A percentile compares a stretch with the other conserved stretches of the same genome.
These are phyloP conservation scores for Calonectria crousiana DNA, from an alignment of 2,329 filamentous ascomycete genomes.

Conservation along the genomic window DNA sequence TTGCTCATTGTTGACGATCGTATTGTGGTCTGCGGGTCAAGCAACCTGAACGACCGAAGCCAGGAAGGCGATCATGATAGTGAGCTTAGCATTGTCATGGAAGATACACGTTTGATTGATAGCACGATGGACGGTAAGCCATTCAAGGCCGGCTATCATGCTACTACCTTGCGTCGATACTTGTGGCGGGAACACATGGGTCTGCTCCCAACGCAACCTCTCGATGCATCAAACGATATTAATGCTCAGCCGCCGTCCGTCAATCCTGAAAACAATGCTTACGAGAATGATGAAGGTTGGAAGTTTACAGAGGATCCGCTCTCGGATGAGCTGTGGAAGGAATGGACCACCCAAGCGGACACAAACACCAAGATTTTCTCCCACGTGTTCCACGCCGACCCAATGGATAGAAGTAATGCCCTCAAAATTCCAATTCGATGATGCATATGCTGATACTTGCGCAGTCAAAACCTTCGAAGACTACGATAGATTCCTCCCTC, in stretches of 20 bases:
- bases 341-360: slow-evolving; percentile 77
- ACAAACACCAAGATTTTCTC: slow-evolving; percentile 81
- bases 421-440: not conserved
- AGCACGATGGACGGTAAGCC: slow-evolving; percentile 84
- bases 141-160: slow-evolving; percentile 84
- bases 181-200: slow-evolving; percentile 94
- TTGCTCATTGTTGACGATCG: slow-evolving; percentile 90
- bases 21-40: slow-evolving; percentile 85
- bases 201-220: slow-evolving; percentile 78
- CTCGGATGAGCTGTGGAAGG: slow-evolving; percentile 72
- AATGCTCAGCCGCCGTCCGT: slow-evolving; percentile 80
- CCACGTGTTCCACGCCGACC: slow-evolving; percentile 88
- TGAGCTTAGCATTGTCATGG: slow-evolving; percentile 90
- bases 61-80: slow-evolving; percentile 92
- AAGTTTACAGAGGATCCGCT: slow-evolving; percentile 79
- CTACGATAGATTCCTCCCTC: slow-evolving; percentile 83
- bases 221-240: slow-evolving; percentile 74
- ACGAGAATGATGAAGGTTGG: slow-evolving; percentile 70
- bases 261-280: slow-evolving; percentile 73
- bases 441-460: slow-evolving; percentile 25
- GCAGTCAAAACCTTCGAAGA: slow-evolving; percentile 88
- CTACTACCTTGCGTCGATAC: slow-evolving; percentile 82
- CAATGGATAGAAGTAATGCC: slow-evolving; percentile 81
- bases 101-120: slow-evolving; percentile 79
- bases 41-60: slow-evolving; percentile 92